These are phyloP conservation scores for Rhodomyrtus tomentosa DNA, from an alignment of 345 rosid genomes.

Conservation along the genomic window DNA sequence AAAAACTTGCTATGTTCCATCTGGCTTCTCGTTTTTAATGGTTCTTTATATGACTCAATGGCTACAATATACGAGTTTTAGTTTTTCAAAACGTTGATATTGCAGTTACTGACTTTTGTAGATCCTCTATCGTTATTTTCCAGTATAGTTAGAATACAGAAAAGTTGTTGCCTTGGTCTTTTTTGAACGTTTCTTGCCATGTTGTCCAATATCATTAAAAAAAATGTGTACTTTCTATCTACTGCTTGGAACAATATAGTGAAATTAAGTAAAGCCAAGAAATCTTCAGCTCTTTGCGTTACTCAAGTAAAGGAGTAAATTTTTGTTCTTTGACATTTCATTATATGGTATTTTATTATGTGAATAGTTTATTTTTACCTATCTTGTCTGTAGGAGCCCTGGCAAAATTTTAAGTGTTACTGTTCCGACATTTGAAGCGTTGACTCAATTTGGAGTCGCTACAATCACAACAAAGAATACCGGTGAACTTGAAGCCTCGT, in stretches of 20 bases:
- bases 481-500: constrained; percentile 91
- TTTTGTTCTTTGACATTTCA: neutral
- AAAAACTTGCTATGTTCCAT: neutral
- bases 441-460: constrained; percentile 78
- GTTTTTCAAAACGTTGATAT: neutral
- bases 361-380: neutral
- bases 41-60: neutral
- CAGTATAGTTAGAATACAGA: neutral
- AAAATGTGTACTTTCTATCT: neutral
- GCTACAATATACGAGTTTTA: neutral
- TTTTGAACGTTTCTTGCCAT: neutral
- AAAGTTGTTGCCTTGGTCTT: neutral
- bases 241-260: neutral
- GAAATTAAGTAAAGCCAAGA: neutral
- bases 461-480: constrained; percentile 55
- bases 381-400: constrained; percentile 53
- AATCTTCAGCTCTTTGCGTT: neutral
- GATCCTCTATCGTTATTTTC: neutral
- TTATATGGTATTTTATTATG: neutral
- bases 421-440: constrained; percentile 81
- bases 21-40: neutral
- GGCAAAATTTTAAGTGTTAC: constrained; percentile 64
- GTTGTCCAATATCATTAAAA: neutral
- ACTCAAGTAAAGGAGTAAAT: neutral
- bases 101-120: neutral